phyloP scores from a whole-genome alignment of 768 basidiomycete species.

The Naganishia onofrii region DNA sequence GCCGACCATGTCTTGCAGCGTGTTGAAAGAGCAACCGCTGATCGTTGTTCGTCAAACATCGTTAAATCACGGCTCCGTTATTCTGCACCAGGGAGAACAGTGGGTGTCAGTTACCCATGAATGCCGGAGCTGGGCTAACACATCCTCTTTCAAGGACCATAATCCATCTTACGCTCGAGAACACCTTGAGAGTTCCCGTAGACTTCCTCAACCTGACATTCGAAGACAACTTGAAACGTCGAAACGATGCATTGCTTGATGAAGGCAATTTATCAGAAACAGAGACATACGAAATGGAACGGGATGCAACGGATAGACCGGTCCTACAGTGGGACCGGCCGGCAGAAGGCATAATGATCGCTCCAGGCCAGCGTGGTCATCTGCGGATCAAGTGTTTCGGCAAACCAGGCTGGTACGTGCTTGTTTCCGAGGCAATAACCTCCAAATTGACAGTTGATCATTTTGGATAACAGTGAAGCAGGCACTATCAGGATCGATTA shows the following conservation, averaged over 20 bases:
- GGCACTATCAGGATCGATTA: conserved; percentile 83
- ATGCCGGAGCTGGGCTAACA: neutral
- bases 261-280: conserved; percentile 78
- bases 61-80: conserved; percentile 87
- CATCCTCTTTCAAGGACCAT: conserved; percentile 60
- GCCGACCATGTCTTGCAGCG: conserved; percentile 61
- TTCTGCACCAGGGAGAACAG: conserved; percentile 94
- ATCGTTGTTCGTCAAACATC: conserved; percentile 81
- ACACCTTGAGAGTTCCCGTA: conserved; percentile 74
- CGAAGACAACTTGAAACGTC: conserved; percentile 80
- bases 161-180: conserved; percentile 83
- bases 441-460: too few species aligned
- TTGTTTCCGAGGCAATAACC: neutral
- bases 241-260: conserved; percentile 70
- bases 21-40: conserved; percentile 82
- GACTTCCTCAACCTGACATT: conserved; percentile 84
- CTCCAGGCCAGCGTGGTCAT: conserved; percentile 68
- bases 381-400: conserved; percentile 74
- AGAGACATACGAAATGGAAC: conserved; percentile 87
- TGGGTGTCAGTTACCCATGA: conserved; percentile 52
- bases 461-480: conserved; percentile 59
- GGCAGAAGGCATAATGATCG: conserved; percentile 59
- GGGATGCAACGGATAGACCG: conserved; percentile 70
- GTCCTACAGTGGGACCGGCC: conserved; percentile 71
- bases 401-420: conserved; percentile 83